Base-by-base conservation (phyloP, 2,329 filamentous ascomycete genomes). In the Polychaeton citri region DNA sequence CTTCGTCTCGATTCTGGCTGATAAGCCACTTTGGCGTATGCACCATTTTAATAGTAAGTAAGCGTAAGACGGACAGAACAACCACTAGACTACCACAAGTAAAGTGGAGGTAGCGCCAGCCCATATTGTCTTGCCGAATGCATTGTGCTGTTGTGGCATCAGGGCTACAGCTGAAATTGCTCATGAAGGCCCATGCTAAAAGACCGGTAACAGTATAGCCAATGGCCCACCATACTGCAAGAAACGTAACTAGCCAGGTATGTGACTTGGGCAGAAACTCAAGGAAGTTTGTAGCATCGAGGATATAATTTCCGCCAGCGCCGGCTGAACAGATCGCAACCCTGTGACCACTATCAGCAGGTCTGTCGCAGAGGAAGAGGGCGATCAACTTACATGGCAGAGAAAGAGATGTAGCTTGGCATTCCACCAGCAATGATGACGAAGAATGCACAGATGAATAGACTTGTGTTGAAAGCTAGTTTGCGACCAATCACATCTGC, bases 151-250 rank as follows among this genome's bases (percentile, higher is more conserved):
- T 7, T 3, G 17, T 28, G 12, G 44, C 37, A 20, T 42, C 34
- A 8, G 35, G 30, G 15, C 37, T 19, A 34, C 32, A 37, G 12
- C 7, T 36, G 32, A 19, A 54, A 48, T 51, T 54, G 61, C 60
- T 57, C 45, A 69, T 45, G 34, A 68, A 70, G 0, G 61, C 66
- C 65, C 66, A 53, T 4, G 65, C 46, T 15, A 51, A 21, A 3
- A 51, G 33, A 8, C 48, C 48, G 31, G 47, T 47, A 16, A 51
- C 37, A 5, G 41, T 41, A 17, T 51, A 45, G 7, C 47, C 50
- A 15, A 53, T 37, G 5, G 42, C 42, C 42, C 47, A 48, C 46
- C 49, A 50, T 6, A 44, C 35, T 2, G 43, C 36, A 40, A 53
- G 41, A 33, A 51, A 45, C 2, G 46, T 53, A 3, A 53, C 40